A percentile compares a stretch with the other conserved stretches of the same genome.
Evolutionary conservation across 148 eudicot species (phyloP).

Genomic region (Drosera capensis): DNA sequence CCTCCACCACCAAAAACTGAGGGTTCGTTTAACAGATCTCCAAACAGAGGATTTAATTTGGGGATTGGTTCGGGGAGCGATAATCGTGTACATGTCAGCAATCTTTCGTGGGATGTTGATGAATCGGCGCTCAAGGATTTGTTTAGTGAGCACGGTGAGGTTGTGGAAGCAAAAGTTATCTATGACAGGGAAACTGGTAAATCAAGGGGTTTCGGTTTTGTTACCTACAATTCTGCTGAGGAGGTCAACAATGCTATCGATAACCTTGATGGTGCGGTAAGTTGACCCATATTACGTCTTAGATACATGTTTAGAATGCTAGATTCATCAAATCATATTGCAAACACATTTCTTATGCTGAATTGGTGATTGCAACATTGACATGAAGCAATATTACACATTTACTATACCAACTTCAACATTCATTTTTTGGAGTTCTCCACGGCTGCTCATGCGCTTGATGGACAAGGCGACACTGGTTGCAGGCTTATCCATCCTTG

Average conservation of each 20-base stretch:
- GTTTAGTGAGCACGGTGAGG: slow-evolving; percentile 74
- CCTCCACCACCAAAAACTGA: slow-evolving; percentile 64
- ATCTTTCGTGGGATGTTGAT: slow-evolving; percentile 89
- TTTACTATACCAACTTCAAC: no score
- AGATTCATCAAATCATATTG: no score
- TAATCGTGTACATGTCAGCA: slow-evolving; percentile 78
- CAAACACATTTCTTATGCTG: no score
- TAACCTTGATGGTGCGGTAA: slow-evolving; percentile 69
- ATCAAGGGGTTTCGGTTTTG: slow-evolving; percentile 96
- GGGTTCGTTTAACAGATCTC: slow-evolving; percentile 34
- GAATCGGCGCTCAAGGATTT: slow-evolving; percentile 48
- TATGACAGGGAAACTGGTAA: slow-evolving; percentile 92
- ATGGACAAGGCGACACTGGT: no score
- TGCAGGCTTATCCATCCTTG: no score
- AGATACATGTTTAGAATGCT: no score
- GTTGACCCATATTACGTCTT: no score
- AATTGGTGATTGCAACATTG: no score
- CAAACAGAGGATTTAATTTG: slow-evolving; percentile 20
- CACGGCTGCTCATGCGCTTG: no score
- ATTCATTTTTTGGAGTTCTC: no score
- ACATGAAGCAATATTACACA: no score
- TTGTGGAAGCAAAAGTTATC: slow-evolving; percentile 79
- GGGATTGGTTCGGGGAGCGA: slow-evolving; percentile 29
- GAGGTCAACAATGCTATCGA: slow-evolving; percentile 79
- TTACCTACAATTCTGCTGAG: slow-evolving; percentile 50